Base-by-base conservation (phyloP, 2,329 filamentous ascomycete genomes). In the Pseudocercospora vitis region DNA sequence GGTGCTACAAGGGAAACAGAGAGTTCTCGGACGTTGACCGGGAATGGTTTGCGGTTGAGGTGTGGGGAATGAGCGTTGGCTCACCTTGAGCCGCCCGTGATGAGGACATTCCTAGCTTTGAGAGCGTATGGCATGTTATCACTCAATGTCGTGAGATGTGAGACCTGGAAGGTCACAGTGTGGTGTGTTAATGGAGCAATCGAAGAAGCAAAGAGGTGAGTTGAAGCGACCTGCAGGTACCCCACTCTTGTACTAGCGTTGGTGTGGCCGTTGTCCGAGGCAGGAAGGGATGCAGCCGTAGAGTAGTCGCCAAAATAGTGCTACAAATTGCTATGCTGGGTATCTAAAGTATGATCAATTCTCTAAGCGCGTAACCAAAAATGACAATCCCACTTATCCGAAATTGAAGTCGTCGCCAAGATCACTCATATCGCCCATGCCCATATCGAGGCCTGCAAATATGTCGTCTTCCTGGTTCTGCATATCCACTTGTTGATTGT, bases 41-140 rank as follows among this genome's bases (percentile, higher is more conserved):
- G 35, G 19, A 40, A n/a, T 24, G 23, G 19, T 19, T 24, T n/a
- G n/a, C 9, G 18, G 9, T 12, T 12, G 11, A 12, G 12, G 37
- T 42, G 4, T 2, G 3, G 21, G 11, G 37, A 7, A 26, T 7
- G 11, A 42, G 37, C 9, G 19, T 3, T 42, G 19, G 47, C 74
- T 59, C 72, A 85, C 83, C 82, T 76, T 40, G 82, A 84, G 42
- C 81, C 83, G 39, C 81, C 84, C 0, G 83, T 87, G 18, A 88
- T 75, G 12, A 87, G 76, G 23, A 86, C 80, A 62, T 84, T 86
- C 28, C 81, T 76, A 50, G 75, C 78, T 59, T 79, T 78, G 39
- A 87, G 74, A n/a, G 76, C 71, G 71, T 86, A 86, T 1, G 81
- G 80, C 83, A 86, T 87, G 11, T 39, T 71, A 7, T 35, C 26